These are phyloP conservation scores for Huntiella bhutanensis DNA, from an alignment of 2,329 filamentous ascomycete species.

Conservation along the genomic window DNA sequence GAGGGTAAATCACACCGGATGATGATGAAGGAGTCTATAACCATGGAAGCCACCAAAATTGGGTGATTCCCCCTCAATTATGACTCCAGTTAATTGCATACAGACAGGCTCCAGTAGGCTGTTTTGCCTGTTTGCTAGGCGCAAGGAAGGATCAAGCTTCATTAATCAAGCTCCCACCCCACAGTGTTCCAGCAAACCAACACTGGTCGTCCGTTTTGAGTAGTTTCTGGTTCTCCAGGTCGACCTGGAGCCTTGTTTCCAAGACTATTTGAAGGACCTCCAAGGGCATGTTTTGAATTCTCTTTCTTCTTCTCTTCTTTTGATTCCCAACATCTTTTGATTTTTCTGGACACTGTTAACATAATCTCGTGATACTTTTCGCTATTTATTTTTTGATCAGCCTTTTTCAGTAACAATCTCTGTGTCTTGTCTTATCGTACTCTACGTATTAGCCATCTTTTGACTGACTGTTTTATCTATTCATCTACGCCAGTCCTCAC, in stretches of 20 bases:
- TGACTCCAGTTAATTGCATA: too few species aligned
- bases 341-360: slow-evolving; percentile 3
- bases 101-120: too few species aligned
- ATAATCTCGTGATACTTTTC: slow-evolving; percentile 3
- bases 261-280: not conserved
- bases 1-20: too few species aligned
- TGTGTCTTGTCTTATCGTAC: too few species aligned
- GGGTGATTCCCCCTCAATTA: too few species aligned
- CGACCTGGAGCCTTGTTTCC: not conserved
- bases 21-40: too few species aligned
- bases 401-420: not conserved
- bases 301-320: slow-evolving; percentile 3
- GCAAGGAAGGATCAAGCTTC: too few species aligned
- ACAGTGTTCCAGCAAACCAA: too few species aligned
- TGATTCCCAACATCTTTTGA: not conserved
- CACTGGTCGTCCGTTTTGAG: not conserved
- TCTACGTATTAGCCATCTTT: too few species aligned
- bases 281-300: not conserved
- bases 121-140: too few species aligned
- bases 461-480: not conserved
- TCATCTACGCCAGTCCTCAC: not conserved
- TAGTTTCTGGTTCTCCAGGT: not conserved
- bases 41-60: too few species aligned
- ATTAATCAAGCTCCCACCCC: too few species aligned
- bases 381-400: slow-evolving; percentile 5